These are phyloP conservation scores for Isatis lusitanica DNA, from an alignment of 441 rosid species.

Conservation along the genomic window DNA sequence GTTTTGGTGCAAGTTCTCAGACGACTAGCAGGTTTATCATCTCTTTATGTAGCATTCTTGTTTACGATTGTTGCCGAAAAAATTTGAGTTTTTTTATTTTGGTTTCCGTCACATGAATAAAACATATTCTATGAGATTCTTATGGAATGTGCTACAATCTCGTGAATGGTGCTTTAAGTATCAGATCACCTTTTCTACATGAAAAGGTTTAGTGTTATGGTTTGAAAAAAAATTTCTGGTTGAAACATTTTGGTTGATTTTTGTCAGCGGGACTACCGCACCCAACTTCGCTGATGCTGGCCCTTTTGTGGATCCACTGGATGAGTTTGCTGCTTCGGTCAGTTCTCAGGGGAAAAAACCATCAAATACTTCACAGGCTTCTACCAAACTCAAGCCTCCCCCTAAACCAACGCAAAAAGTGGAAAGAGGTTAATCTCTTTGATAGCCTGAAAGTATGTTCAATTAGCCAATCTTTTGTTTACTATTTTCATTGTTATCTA, in stretches of 20 bases:
- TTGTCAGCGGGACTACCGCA: conserved; percentile 39
- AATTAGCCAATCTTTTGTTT: background rate
- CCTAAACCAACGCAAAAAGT: conserved; percentile 70
- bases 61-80: background rate
- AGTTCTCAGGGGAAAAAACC: conserved; percentile 40
- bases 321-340: conserved; percentile 50
- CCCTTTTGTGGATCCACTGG: conserved; percentile 70
- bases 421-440: conserved; percentile 50
- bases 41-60: background rate
- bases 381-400: conserved; percentile 61
- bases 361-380: conserved; percentile 37
- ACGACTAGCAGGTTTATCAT: conserved; percentile 49
- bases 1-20: conserved; percentile 57
- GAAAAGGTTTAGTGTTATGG: background rate
- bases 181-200: background rate
- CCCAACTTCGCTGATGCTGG: conserved; percentile 48
- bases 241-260: background rate
- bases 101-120: background rate
- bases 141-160: background rate
- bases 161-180: background rate
- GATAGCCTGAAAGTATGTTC: conserved; percentile 18
- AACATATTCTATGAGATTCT: background rate
- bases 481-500: conserved; percentile 1
- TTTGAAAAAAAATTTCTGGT: background rate
- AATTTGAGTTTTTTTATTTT: background rate